Conservation (phyloP, 371 early-diverging fungal genomes). For the Zopfochytrium polystomum region DNA sequence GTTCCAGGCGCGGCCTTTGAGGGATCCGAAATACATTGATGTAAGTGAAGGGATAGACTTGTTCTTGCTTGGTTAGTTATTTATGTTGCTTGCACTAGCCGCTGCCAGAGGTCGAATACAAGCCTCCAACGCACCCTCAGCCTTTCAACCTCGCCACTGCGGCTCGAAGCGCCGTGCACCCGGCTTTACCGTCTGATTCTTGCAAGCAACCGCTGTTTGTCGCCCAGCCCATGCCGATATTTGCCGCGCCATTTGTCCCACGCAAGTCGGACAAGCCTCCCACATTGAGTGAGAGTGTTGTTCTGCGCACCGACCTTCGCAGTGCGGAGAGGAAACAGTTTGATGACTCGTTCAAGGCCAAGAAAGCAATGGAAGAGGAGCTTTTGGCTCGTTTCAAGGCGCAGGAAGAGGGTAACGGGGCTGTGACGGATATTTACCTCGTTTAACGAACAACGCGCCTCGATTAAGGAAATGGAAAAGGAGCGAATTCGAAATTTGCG, state of each 20-base stretch:
- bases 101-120: constrained; percentile 20
- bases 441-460: too few species aligned
- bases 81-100: constrained; percentile 8
- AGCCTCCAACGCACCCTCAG: constrained; percentile 44
- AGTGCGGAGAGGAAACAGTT: constrained; percentile 54
- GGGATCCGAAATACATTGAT: constrained; percentile 12
- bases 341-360: constrained; percentile 47
- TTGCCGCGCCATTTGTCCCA: constrained; percentile 55
- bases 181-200: too few species aligned
- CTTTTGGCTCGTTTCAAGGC: neutral
- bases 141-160: constrained; percentile 56
- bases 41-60: neutral
- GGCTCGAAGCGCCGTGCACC: too few species aligned
- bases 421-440: too few species aligned
- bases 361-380: constrained; percentile 46
- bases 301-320: constrained; percentile 51
- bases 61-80: neutral
- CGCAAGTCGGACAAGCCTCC: constrained; percentile 47
- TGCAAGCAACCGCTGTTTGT: too few species aligned
- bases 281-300: constrained; percentile 49
- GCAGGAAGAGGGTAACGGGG: too few species aligned
- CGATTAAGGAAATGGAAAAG: constrained; percentile 39
- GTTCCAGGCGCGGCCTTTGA: constrained; percentile 40
- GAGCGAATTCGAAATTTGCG: constrained; percentile 49
- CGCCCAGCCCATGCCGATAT: constrained; percentile 51